These are phyloP conservation scores for Nannizzia gypsea DNA, from an alignment of 2,329 filamentous ascomycete species.

Conservation along the genomic window DNA sequence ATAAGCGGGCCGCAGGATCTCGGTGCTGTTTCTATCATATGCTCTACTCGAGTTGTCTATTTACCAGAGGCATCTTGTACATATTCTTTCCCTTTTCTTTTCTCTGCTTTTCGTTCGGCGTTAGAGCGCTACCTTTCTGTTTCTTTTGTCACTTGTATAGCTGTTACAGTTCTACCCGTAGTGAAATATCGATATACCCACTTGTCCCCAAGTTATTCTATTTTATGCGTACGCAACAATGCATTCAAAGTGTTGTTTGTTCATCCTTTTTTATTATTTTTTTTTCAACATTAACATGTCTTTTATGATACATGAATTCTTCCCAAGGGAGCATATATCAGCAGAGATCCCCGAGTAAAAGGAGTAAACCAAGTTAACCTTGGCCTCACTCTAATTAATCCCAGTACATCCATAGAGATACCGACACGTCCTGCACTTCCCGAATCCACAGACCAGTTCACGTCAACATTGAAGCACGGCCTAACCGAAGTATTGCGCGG, in stretches of 20 bases:
- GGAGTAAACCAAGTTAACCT: neutral
- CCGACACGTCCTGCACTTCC: neutral
- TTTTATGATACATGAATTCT: neutral
- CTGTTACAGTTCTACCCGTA: neutral
- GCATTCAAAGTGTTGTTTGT: neutral
- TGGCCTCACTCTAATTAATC: neutral
- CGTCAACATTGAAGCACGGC: neutral
- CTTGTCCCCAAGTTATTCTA: neutral
- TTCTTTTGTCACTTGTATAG: neutral
- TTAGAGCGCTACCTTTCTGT: neutral
- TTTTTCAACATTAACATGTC: neutral
- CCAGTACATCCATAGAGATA: neutral
- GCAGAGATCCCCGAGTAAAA: neutral
- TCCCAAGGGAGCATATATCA: neutral
- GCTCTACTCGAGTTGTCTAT: neutral
- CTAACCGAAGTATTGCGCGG: neutral
- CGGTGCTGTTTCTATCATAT: neutral
- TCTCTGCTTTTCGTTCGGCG: neutral
- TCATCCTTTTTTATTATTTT: neutral
- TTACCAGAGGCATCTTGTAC: neutral
- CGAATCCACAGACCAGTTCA: neutral
- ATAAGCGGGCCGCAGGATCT: constrained; percentile 14
- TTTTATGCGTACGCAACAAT: neutral
- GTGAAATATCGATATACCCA: neutral
- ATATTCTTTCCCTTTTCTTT: neutral